phyloP scores from a whole-genome alignment of 129 eudicot species.

The Ambrosia artemisiifolia region DNA sequence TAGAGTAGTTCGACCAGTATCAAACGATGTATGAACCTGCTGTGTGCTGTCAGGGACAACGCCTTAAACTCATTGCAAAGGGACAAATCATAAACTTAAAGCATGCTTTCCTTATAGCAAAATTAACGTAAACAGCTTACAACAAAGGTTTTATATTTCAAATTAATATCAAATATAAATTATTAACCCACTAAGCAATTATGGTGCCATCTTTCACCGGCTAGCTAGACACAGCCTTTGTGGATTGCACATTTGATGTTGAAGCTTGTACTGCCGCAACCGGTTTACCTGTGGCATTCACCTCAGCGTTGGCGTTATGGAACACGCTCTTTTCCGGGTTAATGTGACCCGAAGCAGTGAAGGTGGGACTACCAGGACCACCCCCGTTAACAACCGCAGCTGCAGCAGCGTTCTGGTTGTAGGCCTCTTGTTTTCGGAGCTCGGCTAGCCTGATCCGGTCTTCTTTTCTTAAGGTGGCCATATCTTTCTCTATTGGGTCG shows the following conservation, averaged over 20 bases:
- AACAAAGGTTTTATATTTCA: neutral
- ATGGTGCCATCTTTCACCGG: too few relatives aligned
- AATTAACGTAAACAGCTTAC: neutral
- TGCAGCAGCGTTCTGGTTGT: slow-evolving; percentile 44
- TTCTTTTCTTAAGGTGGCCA: slow-evolving; percentile 50
- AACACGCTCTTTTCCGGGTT: slow-evolving; percentile 19
- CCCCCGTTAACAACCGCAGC: neutral
- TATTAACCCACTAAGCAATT: neutral
- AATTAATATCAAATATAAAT: too few relatives aligned
- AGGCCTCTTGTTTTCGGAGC: slow-evolving; percentile 44
- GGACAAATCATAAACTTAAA: neutral
- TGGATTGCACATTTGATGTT: slow-evolving; percentile 1
- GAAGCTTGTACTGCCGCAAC: neutral
- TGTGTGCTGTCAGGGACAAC: too few relatives aligned
- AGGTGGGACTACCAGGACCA: slow-evolving; percentile 18
- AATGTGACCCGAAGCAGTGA: slow-evolving; percentile 28
- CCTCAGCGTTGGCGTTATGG: slow-evolving; percentile 7
- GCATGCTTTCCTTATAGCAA: neutral
- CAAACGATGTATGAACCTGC: too few relatives aligned
- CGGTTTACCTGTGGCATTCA: neutral
- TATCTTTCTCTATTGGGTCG: slow-evolving; percentile 45
- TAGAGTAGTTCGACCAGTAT: too few relatives aligned
- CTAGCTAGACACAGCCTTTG: slow-evolving; percentile 6
- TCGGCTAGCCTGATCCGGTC: slow-evolving; percentile 46
- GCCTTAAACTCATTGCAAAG: too few relatives aligned